Conservation (phyloP, 1,139 yeast species). For the Yamadazyma triangularis region DNA sequence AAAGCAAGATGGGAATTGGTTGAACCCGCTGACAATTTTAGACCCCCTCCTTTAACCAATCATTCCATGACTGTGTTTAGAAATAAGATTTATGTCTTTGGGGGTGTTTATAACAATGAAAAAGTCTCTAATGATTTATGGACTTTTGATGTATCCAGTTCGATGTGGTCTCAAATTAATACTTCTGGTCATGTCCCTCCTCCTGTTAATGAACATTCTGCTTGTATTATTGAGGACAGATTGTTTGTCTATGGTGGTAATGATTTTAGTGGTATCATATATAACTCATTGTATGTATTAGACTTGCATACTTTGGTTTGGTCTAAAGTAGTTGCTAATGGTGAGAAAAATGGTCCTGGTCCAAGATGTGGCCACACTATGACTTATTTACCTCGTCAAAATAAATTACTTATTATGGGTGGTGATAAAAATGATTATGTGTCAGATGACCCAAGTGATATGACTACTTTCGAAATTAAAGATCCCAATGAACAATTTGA, state of each 20-base stretch:
- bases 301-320: constrained; percentile 70
- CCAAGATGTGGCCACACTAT: constrained; percentile 94
- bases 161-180: constrained; percentile 59
- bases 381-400: constrained; percentile 60
- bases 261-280: constrained; percentile 66
- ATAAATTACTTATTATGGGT: constrained; percentile 82
- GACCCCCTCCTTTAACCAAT: constrained; percentile 90
- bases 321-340: constrained; percentile 54
- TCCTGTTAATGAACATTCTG: constrained; percentile 90
- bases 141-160: constrained; percentile 67
- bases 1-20: constrained; percentile 81
- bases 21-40: constrained; percentile 47
- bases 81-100: constrained; percentile 75
- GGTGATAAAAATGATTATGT: constrained; percentile 75
- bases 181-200: constrained; percentile 66
- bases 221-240: constrained; percentile 72
- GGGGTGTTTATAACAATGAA: constrained; percentile 87
- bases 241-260: constrained; percentile 92
- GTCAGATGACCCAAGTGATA: constrained; percentile 30
- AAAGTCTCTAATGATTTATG: constrained; percentile 75
- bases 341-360: constrained; percentile 54
- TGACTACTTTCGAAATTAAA: constrained; percentile 46
- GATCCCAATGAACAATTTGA: constrained; percentile 43
- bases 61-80: constrained; percentile 84
- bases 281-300: constrained; percentile 68